These are phyloP conservation scores for Wallacemonas sp. DNA, from an alignment of 208 protist genomes.

Conservation along the genomic window DNA sequence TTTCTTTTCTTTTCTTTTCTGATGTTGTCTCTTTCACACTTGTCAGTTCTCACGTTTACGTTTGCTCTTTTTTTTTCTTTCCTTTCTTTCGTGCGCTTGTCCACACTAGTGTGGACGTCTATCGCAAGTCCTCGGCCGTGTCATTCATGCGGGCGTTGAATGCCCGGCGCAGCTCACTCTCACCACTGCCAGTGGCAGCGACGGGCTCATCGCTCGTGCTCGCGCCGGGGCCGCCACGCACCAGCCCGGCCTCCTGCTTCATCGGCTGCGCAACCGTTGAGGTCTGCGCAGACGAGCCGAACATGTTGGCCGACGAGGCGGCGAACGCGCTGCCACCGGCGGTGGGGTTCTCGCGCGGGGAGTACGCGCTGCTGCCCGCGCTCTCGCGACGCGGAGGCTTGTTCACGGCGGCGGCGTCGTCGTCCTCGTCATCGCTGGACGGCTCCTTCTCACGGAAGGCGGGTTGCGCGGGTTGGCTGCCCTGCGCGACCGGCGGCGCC, in stretches of 20 bases:
- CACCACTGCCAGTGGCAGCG: neutral
- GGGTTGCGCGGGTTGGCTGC: neutral
- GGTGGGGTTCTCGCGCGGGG: constrained; percentile 16
- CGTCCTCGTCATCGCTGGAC: constrained; percentile 5
- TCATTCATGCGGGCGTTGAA: constrained; percentile 26
- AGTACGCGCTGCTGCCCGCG: neutral
- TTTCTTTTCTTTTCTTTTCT: neutral
- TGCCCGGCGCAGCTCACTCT: constrained; percentile 22
- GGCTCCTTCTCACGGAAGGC: neutral
- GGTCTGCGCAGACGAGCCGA: constrained; percentile 10
- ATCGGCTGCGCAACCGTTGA: constrained; percentile 22
- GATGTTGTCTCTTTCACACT: neutral
- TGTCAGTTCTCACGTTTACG: neutral
- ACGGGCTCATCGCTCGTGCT: neutral
- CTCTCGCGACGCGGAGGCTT: neutral
- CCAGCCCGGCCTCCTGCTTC: constrained; percentile 27
- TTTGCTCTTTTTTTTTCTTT: neutral
- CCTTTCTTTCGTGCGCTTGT: neutral
- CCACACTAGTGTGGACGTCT: neutral
- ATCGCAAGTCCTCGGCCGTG: constrained; percentile 10
- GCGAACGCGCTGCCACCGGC: constrained; percentile 14
- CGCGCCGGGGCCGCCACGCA: constrained; percentile 8
- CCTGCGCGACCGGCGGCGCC: constrained; percentile 5
- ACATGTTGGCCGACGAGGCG: constrained; percentile 17
- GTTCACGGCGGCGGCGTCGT: neutral